Evolutionary conservation across 805 yeast genomes (phyloP), one percentile per base, ranked within the genome.

Genomic region (Teunomyces funiuensis): DNA sequence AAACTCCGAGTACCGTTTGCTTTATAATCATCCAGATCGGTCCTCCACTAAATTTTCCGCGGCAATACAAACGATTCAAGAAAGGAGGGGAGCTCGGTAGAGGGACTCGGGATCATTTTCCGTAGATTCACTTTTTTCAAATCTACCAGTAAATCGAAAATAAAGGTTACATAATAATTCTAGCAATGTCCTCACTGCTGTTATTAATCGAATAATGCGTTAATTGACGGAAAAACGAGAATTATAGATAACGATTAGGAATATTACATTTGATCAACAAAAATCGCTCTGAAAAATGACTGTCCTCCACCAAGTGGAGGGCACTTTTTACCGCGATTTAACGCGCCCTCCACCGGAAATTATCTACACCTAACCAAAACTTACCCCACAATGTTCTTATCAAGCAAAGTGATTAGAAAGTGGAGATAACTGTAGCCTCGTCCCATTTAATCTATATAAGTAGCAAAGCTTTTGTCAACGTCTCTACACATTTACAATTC

Each of bases 351-450:
- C 11, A 6, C 22, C 13, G 11, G 34, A 31, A 17, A 31, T 6
- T 10, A 11, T 6, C 22, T 17, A 14, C 25, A 3, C 7, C 11
- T 22, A 15, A 28, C n/a, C n/a, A 15, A 28, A 28, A 14, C 7
- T 11, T 31, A 7, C 34, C 34, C 34, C 34, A 31, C 34, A 31
- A 31, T n/a, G n/a, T n/a, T n/a, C n/a, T n/a, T n/a, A n/a, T n/a
- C n/a, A n/a, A 19, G 10, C 10, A 2, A 10, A 31, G 34, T n/a
- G n/a, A n/a, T n/a, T n/a, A n/a, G n/a, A n/a, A n/a, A n/a, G 9
- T 31, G 23, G 19, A 31, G 34, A n/a, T 13, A 9, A 6, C 22
- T 31, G 14, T 17, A 16, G 11, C 23, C 34, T 31, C n/a, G 19
- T 14, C 25, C n/a, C 13, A 4, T 8, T 17, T 11, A 11, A 15